Conservation (phyloP, 208 protist species). For the Trypanosomatidae sp. region DNA sequence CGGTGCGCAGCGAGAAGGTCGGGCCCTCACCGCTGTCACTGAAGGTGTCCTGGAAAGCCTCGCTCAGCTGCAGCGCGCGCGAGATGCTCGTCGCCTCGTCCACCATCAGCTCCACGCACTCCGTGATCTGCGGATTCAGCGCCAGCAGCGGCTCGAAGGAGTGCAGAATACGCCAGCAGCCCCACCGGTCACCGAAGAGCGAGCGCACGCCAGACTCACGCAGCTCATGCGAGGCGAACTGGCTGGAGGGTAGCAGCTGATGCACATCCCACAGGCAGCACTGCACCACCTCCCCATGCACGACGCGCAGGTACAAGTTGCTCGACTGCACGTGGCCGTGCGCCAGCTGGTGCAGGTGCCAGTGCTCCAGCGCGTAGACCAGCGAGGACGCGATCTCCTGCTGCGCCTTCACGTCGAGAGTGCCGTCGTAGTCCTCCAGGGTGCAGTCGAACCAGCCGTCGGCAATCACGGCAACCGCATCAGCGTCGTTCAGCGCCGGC, state of each 20-base stretch:
- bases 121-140: constrained; percentile 24
- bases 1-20: constrained; percentile 56
- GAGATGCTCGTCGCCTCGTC: constrained; percentile 42
- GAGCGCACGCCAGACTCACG: constrained; percentile 37
- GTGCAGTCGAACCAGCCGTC: constrained; percentile 83
- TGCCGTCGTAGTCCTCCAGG: constrained; percentile 27
- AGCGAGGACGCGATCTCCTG: constrained; percentile 60
- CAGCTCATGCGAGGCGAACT: constrained; percentile 56
- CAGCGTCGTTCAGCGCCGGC: constrained; percentile 26
- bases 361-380: constrained; percentile 82
- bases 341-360: constrained; percentile 71
- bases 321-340: constrained; percentile 70
- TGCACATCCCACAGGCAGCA: constrained; percentile 67
- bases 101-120: constrained; percentile 33
- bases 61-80: constrained; percentile 48
- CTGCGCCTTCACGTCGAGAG: constrained; percentile 15
- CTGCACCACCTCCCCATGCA: constrained; percentile 33
- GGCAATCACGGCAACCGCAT: constrained; percentile 50
- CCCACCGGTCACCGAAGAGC: constrained; percentile 61
- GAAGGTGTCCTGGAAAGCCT: constrained; percentile 46
- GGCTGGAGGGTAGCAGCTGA: constrained; percentile 33
- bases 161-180: constrained; percentile 46
- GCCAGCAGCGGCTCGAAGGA: constrained; percentile 25
- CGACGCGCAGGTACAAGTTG: constrained; percentile 76
- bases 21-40: constrained; percentile 48